phyloP scores from a whole-genome alignment of 805 yeast genomes.

The Metschnikowia rubicola region DNA sequence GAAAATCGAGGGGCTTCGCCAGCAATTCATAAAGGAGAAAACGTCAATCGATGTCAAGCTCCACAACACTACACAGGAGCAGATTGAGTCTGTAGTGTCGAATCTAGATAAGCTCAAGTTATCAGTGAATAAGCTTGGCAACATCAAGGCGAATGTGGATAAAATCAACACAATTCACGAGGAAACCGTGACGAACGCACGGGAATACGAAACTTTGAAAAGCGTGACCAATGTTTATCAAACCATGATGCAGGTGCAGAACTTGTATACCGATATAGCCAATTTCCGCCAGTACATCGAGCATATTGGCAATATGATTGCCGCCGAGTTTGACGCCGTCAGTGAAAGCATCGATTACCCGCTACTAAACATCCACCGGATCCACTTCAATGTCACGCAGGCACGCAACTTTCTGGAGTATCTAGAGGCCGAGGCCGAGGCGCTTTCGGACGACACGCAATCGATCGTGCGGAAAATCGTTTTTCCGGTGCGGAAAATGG shows the following conservation, averaged over 20 bases:
- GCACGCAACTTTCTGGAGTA: conserved; percentile 79
- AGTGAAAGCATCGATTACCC: conserved; percentile 33
- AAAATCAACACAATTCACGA: conserved; percentile 48
- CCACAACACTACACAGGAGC: conserved; percentile 63
- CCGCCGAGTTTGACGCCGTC: conserved; percentile 34
- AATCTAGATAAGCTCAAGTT: conserved; percentile 51
- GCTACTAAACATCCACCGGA: conserved; percentile 54
- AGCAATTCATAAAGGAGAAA: conserved; percentile 65
- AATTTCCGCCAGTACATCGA: conserved; percentile 50
- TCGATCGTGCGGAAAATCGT: conserved; percentile 61
- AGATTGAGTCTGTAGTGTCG: conserved; percentile 52
- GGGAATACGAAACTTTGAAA: conserved; percentile 66
- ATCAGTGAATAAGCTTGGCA: conserved; percentile 32
- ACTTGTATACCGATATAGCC: conserved; percentile 59
- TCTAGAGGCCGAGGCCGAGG: conserved; percentile 50
- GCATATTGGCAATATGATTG: conserved; percentile 52
- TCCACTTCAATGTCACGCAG: conserved; percentile 68
- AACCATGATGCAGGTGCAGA: conserved; percentile 66
- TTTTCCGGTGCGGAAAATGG: conserved; percentile 41
- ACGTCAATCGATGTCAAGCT: conserved; percentile 72
- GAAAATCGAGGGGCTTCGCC: conserved; percentile 49
- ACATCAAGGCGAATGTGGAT: conserved; percentile 38
- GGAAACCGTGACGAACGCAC: conserved; percentile 58
- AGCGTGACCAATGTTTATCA: conserved; percentile 66
- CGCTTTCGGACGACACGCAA: conserved; percentile 59